Conservation (phyloP, 768 basidiomycete species). For the Suillus fuscotomentosus region DNA sequence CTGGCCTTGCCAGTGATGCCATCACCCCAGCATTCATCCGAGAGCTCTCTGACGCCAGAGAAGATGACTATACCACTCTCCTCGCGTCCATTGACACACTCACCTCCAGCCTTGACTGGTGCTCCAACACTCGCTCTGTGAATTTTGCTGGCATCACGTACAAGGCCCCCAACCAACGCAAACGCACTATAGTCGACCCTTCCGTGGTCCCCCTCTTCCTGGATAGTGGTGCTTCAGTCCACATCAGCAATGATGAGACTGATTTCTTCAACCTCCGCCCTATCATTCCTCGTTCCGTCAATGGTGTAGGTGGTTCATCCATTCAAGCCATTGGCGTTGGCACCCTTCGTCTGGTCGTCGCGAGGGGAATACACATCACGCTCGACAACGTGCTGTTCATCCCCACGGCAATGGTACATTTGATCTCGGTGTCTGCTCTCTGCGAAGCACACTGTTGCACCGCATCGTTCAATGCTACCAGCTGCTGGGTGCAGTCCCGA, state of each 20-base stretch:
- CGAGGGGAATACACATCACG: conserved; percentile 5
- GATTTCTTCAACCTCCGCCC: conserved; percentile 25
- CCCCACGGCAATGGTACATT: conserved; percentile 12
- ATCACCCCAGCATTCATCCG: too few relatives aligned
- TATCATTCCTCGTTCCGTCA: conserved; percentile 21
- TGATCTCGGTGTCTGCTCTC: conserved; percentile 23
- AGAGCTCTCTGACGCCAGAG: too few relatives aligned
- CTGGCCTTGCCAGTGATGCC: too few relatives aligned
- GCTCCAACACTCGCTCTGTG: too few relatives aligned
- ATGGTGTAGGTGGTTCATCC: conserved; percentile 27
- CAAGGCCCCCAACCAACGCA: too few relatives aligned
- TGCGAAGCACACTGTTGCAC: conserved; percentile 7
- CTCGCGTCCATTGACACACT: too few relatives aligned
- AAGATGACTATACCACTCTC: too few relatives aligned
- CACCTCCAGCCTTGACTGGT: too few relatives aligned
- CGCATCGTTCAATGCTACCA: conserved; percentile 17
- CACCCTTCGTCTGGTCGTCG: conserved; percentile 19
- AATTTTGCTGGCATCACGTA: too few relatives aligned
- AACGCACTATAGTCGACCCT: background rate
- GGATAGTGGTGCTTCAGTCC: conserved; percentile 24
- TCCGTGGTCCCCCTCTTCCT: conserved; percentile 20
- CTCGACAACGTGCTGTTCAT: conserved; percentile 17
- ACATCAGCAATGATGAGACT: conserved; percentile 20
- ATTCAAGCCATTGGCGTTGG: conserved; percentile 27
- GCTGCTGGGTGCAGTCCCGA: background rate